Base-by-base conservation (phyloP, 2,329 filamentous ascomycete genomes). In the Epichloe bromicola region DNA sequence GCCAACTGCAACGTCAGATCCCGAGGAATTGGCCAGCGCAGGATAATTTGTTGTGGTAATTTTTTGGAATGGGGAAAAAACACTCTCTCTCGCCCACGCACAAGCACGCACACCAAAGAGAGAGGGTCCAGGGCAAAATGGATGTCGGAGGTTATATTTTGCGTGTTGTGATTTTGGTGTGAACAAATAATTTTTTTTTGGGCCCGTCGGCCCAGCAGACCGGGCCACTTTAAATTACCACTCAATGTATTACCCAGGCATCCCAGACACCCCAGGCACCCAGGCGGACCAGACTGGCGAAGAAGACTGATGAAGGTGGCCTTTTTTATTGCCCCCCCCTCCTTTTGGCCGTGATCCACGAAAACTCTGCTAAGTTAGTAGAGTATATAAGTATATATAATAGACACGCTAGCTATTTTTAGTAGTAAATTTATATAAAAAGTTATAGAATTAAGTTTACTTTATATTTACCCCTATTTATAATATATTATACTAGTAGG, bases 71-170 rank as follows among this genome's bases (percentile, higher is more conserved):
- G 10, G 34, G n/a, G 17, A 52, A 40, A 23, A 52, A 40, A 52
- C 44, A 3, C 44, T 10, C 34, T 45, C 43, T 45, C 30, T 30
- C 30, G 43, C 43, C 36, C 39, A 49, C 3, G n/a, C 26, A 23
- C 20, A 45, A 20, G 23, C 41, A 40, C 41, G 33, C 39, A 42
- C 39, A 49, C 39, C 39, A 38, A 43, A 49, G 8, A 48, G 42
- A 5, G 30, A 39, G 33, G 41, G 43, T 26, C 33, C 44, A 46
- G 50, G 50, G 50, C 50, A 42, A 51, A 48, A 39, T 47, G 50
- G 45, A 12, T 42, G 46, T 37, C 46, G 51, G 51, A 49, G 51
- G 41, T 52, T 52, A 52, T 52, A 50, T 52, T 52, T 51, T 52
- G 38, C 44, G 47, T 46, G 46, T 10, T 48, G 38, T 12, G 38